Evolutionary conservation across 108 stramenopile species (phyloP), one percentile per base, ranked within the genome.

Genomic region (Cyclotella atomus): DNA sequence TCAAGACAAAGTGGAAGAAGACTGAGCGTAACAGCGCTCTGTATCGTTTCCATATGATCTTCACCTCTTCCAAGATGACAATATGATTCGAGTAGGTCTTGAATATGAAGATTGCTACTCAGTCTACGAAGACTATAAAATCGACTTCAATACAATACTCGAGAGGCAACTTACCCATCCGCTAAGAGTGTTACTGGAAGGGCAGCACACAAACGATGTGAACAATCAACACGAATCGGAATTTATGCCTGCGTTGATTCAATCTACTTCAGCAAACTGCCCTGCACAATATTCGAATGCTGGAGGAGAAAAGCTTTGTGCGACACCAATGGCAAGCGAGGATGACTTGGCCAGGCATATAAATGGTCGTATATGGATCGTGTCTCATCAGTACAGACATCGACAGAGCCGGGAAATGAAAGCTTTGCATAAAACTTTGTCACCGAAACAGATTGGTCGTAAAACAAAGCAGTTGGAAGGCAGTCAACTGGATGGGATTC

Each of bases 21-120:
- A 32, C 55, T 8, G 55, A 9, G n/a, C 23, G 30, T 28, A 56
- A 56, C 5, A 4, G n/a, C 47, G 47, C 9, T 49, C 47, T 19
- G 27, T 56, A 28, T 30, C 55, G 2, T 56, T 30, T 56, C 55
- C 55, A 12, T 56, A 56, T 56, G 55, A 56, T 28, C 55, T 56
- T n/a, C 55, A 56, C n/a, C 6, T 56, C 29, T 56, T 56, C 30
- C 23, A 28, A 56, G 10, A 56, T 28, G 12, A 28, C 30, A 32
- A 32, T 30, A 30, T 56, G 4, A 27, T 56, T 2, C 23, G 55
- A 6, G 27, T 56, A 17, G 55, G 55, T 8, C 30, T 56, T 12
- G 55, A 28, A 28, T 56, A 56, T 56, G 55, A 56, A 56, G 55
- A 56, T 56, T 56, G 55, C 17, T 56, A 30, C 28, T 56, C 55